Evolutionary conservation across 129 eudicot genomes (phyloP), one percentile per base, ranked within the genome.

Genomic region (Calendula officinalis): DNA sequence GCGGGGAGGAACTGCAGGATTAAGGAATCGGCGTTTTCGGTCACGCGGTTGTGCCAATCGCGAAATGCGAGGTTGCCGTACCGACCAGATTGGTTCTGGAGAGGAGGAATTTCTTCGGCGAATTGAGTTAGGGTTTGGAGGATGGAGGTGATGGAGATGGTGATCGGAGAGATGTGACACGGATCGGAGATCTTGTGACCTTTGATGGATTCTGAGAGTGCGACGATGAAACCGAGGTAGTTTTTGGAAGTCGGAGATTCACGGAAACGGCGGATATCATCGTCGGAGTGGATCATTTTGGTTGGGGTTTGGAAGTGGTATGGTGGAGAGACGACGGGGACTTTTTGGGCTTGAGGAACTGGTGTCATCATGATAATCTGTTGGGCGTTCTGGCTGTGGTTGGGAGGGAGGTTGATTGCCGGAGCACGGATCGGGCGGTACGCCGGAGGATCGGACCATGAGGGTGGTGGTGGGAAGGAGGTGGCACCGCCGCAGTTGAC

Each of bases 401-500:
- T 54, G 4, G 84, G 79, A 13, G 89, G 89, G 40, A 86, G 81
- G 75, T 83, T 84, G 36, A 83, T 79, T 27, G 97, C 91, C 3
- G 97, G 97, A 9, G 84, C 75, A 7, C 89, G 88, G 80, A 86
- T 83, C 59, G 95, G 97, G 46, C 83, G 81, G 83, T 91, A 91
- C 51, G 75, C 38, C 0, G 94, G 89, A 4, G 80, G 86, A 15
- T 74, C 75, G 44, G 81, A 73, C 70, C 73, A 63, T 8, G 72
- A 37, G 2, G 84, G 85, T 0, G 95, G 94, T 0, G 96, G 96
- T 3, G 95, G 90, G 69, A 30, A 71, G 37, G 82, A 11, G 64
- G 98, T 88, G 11, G 95, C 83, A 37, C 87, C 89, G 49, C 98
- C 98, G 79, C 98, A 91, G 79, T 85, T 87, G 64, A 72, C 63